Base-by-base conservation (phyloP, 176 grass and related monocot genomes). In the Elymus sibiricus region DNA sequence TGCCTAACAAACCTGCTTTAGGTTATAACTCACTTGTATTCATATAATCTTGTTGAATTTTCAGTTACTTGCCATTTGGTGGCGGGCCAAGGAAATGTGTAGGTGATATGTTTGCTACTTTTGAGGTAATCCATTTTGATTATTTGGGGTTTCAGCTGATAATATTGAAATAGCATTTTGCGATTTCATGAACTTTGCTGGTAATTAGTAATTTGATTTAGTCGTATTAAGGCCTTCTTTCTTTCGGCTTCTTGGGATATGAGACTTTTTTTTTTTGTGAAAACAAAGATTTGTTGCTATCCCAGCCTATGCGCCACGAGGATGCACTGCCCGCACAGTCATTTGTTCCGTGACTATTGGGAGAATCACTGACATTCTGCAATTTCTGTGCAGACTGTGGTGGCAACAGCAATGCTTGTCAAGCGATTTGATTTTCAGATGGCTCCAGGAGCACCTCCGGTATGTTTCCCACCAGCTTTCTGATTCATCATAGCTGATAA, bases 1-100 rank as follows among this genome's bases (percentile, higher is more conserved):
- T 82, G 13, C 32, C 28, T 82, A 11, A 65, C 6, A 22, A 70
- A 37, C 26, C 15, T 16, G 78, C 64, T 83, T 40, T 62, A 76
- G 59, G 72, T 64, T 86, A 61, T 44, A 69, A 49, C 77, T 22
- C 37, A 74, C 19, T 75, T 78, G 60, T n/a, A 55, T 34, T 90
- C 32, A 79, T 76, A 60, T 12, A 35, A 10, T 79, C 49, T 82
- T 82, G 42, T 84, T 89, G 44, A 81, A 90, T 94, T 87, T 90
- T 92, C 94, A 98, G 97, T 87, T 98, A 98, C 82, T 91, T 98
- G 82, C 93, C 94, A 74, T 98, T 98, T 95, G 97, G 97, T 62
- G 97, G 93, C 2, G 97, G 97, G 10, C 97, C 93, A 89, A 88
- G 97, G 82, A 98, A 98, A 89, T 98, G 97, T 83, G 86, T 98